These are phyloP conservation scores for Solanum paucissectum DNA, from an alignment of 257 asterid genomes.

Conservation along the genomic window DNA sequence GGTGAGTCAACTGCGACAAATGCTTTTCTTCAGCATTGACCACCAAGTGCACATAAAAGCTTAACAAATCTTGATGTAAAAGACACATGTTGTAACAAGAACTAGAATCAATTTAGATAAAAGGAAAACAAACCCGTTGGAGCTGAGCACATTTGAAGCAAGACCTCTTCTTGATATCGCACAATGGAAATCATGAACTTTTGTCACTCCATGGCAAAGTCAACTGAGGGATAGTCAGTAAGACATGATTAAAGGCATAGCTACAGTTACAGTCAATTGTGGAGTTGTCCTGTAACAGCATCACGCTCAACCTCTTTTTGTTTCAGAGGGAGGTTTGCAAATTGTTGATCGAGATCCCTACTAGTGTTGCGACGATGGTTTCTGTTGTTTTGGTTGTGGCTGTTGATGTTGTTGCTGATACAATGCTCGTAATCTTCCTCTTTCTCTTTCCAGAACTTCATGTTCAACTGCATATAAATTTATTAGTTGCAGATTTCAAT, in stretches of 20 bases:
- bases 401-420: conserved; percentile 36
- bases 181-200: conserved; percentile 5
- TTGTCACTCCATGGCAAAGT: conserved; percentile 18
- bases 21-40: background rate
- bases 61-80: background rate
- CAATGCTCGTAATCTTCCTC: conserved; percentile 51
- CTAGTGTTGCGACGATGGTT: conserved; percentile 41
- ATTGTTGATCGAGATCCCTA: conserved; percentile 65
- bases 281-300: conserved; percentile 47
- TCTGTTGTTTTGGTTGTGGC: conserved; percentile 23
- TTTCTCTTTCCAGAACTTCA: conserved; percentile 84
- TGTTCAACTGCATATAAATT: conserved; percentile 71
- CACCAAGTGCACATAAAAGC: too few relatives aligned
- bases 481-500: background rate
- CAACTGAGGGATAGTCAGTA: conserved; percentile 17
- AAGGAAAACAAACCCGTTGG: background rate
- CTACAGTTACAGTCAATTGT: conserved; percentile 27
- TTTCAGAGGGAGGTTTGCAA: conserved; percentile 63
- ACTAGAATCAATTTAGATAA: conserved; percentile 1
- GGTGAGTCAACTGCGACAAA: conserved; percentile 51
- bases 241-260: conserved; percentile 10
- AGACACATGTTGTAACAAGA: conserved; percentile 6
- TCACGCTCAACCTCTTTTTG: conserved; percentile 42
- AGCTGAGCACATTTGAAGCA: background rate
- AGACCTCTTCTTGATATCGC: conserved; percentile 9